phyloP scores from a whole-genome alignment of 352 stramenopile species.

The Phytophthora sansomeana region DNA sequence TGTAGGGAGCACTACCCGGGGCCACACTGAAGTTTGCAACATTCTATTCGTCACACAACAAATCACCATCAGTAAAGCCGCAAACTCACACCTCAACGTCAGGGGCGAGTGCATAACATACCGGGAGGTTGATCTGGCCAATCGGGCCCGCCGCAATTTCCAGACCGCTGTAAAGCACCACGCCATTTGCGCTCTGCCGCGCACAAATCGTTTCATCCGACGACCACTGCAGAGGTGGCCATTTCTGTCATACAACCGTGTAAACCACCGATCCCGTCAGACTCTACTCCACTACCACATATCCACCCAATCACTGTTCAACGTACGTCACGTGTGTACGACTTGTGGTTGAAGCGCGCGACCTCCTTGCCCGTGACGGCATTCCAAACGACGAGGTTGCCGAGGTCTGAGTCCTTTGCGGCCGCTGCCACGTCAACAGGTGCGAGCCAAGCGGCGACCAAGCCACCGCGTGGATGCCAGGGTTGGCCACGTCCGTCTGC shows the following conservation, averaged over 20 bases:
- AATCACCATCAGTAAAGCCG: background rate
- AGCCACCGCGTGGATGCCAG: slow-evolving; percentile 77
- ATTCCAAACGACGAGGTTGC: slow-evolving; percentile 90
- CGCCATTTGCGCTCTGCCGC: slow-evolving; percentile 77
- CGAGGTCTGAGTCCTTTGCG: slow-evolving; percentile 72
- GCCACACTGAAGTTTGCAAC: slow-evolving; percentile 88
- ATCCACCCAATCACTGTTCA: background rate
- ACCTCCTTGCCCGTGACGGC: slow-evolving; percentile 60
- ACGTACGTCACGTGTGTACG: slow-evolving; percentile 80
- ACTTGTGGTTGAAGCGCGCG: slow-evolving; percentile 88
- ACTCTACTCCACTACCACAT: background rate
- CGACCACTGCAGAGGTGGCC: slow-evolving; percentile 92
- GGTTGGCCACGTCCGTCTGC: slow-evolving; percentile 68
- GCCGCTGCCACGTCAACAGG: slow-evolving; percentile 90
- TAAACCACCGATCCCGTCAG: slow-evolving; percentile 12
- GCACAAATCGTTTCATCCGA: slow-evolving; percentile 89
- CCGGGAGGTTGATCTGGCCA: slow-evolving; percentile 76
- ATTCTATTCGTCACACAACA: slow-evolving; percentile 48
- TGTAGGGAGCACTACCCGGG: slow-evolving; percentile 79
- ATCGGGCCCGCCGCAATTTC: slow-evolving; percentile 65
- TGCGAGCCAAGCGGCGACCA: slow-evolving; percentile 88
- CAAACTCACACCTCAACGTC: background rate
- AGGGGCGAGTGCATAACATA: slow-evolving; percentile 32
- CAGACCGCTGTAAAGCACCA: slow-evolving; percentile 81
- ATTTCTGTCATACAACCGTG: slow-evolving; percentile 57